phyloP scores from a whole-genome alignment of 768 basidiomycete genomes.

The Tylopilus cervinicoccineus region DNA sequence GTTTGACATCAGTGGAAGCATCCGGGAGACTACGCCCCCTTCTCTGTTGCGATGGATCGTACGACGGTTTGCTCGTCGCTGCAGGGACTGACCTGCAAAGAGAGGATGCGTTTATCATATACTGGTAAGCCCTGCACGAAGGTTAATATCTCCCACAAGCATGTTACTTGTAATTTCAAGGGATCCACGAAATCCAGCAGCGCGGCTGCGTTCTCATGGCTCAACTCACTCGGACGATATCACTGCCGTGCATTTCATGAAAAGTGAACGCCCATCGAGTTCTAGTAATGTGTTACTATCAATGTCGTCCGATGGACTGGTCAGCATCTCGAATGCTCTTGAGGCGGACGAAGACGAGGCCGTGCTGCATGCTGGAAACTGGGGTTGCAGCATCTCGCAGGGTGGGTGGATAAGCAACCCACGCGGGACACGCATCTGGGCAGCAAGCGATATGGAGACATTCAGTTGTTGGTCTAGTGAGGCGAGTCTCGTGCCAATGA shows the following conservation, averaged over 20 bases:
- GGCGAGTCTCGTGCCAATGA: slow-evolving; percentile 34
- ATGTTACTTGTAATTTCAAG: slow-evolving; percentile 37
- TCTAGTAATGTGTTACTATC: slow-evolving; percentile 59
- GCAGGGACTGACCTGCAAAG: slow-evolving; percentile 80
- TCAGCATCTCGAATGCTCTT: slow-evolving; percentile 64
- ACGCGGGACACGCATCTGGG: slow-evolving; percentile 58
- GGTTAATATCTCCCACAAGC: neutral
- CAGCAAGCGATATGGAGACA: slow-evolving; percentile 92
- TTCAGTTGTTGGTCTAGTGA: slow-evolving; percentile 81
- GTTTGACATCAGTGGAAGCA: slow-evolving; percentile 42
- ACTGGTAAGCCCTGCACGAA: slow-evolving; percentile 53
- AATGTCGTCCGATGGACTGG: slow-evolving; percentile 78
- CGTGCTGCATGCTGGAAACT: slow-evolving; percentile 74
- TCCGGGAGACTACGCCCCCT: slow-evolving; percentile 42
- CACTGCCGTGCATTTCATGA: slow-evolving; percentile 61
- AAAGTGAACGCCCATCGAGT: slow-evolving; percentile 27
- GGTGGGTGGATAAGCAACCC: slow-evolving; percentile 57
- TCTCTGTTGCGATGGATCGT: slow-evolving; percentile 67
- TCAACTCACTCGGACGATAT: slow-evolving; percentile 94
- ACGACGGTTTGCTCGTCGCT: slow-evolving; percentile 68
- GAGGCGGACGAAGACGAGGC: slow-evolving; percentile 91
- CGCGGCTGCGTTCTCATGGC: slow-evolving; percentile 68
- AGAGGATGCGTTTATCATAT: slow-evolving; percentile 79
- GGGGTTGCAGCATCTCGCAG: slow-evolving; percentile 78
- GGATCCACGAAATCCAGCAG: slow-evolving; percentile 78